Percentiles rank a stretch among this genome's conserved stretches.
phyloP scores from a whole-genome alignment of 371 early-diverging fungal genomes.

The Syncephalastrum monosporum region DNA sequence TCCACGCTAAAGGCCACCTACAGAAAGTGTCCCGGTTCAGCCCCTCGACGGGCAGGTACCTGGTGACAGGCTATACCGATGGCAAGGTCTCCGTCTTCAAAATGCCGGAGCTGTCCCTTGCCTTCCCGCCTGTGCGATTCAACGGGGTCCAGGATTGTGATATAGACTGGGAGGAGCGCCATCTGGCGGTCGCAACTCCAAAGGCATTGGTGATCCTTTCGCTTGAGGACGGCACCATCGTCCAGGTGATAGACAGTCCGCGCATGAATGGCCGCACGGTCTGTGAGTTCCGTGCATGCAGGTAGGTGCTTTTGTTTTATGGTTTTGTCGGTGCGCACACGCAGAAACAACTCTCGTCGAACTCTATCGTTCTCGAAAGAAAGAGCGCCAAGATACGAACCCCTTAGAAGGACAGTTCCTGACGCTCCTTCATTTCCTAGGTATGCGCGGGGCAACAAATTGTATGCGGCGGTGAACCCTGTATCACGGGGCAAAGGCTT shows the following conservation, averaged over 20 bases:
- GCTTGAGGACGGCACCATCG: conserved; percentile 44
- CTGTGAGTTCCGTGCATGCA: conserved; percentile 51
- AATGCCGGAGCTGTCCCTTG: conserved; percentile 48
- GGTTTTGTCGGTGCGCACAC: neutral
- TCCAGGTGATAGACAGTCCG: conserved; percentile 65
- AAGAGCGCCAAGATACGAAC: neutral
- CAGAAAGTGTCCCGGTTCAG: conserved; percentile 56
- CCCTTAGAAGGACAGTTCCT: no score
- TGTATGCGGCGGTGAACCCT: conserved; percentile 43
- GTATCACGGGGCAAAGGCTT: conserved; percentile 27
- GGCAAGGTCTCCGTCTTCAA: conserved; percentile 58
- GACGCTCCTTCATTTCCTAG: neutral
- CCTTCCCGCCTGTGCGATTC: conserved; percentile 52
- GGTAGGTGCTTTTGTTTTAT: conserved; percentile 18
- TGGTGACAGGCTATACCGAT: conserved; percentile 62
- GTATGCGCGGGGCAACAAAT: conserved; percentile 12
- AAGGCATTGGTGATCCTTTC: conserved; percentile 48
- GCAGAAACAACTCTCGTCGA: neutral
- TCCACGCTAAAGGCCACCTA: neutral
- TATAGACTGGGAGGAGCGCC: conserved; percentile 38
- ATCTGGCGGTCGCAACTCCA: conserved; percentile 37
- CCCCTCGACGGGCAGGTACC: conserved; percentile 40
- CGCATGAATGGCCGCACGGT: conserved; percentile 44
- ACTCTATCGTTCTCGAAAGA: neutral
- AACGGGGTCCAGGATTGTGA: conserved; percentile 60